Conservation (phyloP, 2,329 filamentous ascomycete species). For the Fusarium sp. region DNA sequence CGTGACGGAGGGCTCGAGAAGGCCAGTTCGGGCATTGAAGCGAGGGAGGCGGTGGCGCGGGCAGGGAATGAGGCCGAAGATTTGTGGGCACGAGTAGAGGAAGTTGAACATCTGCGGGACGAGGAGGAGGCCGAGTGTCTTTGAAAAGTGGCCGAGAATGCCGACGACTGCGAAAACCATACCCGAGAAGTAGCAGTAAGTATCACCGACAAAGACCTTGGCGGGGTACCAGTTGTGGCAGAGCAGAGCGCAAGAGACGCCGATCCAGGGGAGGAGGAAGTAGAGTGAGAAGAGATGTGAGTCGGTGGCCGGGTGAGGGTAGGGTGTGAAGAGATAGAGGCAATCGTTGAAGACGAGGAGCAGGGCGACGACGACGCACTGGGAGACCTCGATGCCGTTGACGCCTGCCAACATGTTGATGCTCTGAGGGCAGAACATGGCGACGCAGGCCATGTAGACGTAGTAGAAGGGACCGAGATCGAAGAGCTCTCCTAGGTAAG, state of each 20-base stretch:
- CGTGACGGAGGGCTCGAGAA: conserved; percentile 88
- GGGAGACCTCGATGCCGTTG: conserved; percentile 96
- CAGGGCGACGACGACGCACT: conserved; percentile 89
- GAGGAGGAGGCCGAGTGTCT: conserved; percentile 90
- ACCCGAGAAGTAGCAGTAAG: conserved; percentile 99
- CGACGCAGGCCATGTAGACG: conserved; percentile 93
- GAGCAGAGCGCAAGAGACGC: conserved; percentile 87
- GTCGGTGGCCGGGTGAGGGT: conserved; percentile 93
- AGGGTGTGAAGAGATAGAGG: conserved; percentile 84
- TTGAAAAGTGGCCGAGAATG: conserved; percentile 97
- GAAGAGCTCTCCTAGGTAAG: conserved; percentile 85
- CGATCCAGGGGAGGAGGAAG: conserved; percentile 92
- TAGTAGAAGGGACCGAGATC: conserved; percentile 90
- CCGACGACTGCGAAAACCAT: conserved; percentile 99
- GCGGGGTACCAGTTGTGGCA: conserved; percentile 97
- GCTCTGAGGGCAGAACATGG: conserved; percentile 98
- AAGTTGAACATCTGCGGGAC: conserved; percentile 98
- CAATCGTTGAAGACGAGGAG: conserved; percentile 88
- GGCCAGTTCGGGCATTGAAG: conserved; percentile 85
- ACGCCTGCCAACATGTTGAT: conserved; percentile 99
- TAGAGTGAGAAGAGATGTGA: conserved; percentile 97
- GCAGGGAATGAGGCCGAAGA: conserved; percentile 91
- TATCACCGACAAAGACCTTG: conserved; percentile 95
- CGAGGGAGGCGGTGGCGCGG: conserved; percentile 90
- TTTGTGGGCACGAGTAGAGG: conserved; percentile 88